Base-by-base conservation (phyloP, 177 flowering plant species). In the Vitis hybrid region DNA sequence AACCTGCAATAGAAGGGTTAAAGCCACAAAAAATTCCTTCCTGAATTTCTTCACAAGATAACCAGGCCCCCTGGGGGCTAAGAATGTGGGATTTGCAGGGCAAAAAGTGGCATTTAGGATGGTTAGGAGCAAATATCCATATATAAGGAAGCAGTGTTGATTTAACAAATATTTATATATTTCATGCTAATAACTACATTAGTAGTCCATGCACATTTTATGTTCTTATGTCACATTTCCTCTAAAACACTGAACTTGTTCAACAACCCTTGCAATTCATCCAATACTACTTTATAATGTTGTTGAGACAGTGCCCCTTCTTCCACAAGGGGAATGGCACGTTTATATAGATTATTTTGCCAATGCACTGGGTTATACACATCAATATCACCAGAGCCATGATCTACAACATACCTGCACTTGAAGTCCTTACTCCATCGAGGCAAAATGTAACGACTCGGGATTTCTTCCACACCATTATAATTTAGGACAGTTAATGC, bases 381-480 rank as follows among this genome's bases (percentile, higher is more conserved):
- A 63, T 76, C 80, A 71, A 50, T 9, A 58, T 66, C 58, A 61
- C 49, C 12, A 1, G 68, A 58, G 13, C 52, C 57, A 41, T 70
- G 56, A 66, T 76, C 78, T 18, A 63, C 41, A 21, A 30, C 65
- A 41, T 54, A 62, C 60, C 24, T 72, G 67, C 77, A 58, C 70
- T 82, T 86, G 56, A 71, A 79, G 70, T 84, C 80, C 63, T 71
- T 81, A 51, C 79, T 64, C 87, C 86, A 86, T 0, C 87, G 78
- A 2, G 75, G 75, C 59, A 86, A 71, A 64, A 84, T 83, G 74
- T 82, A 82, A 3, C 68, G 81, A 7, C 79, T 66, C 11, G 90
- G 87, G 55, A 84, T 80, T 59, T 81, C 85, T 59, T 86, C 87
- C 53, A 86, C 74, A 0, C 87, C 85, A 66, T 79, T 79, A 24